These are phyloP conservation scores for Penicillium sp. DNA, from an alignment of 2,329 filamentous ascomycete species.

Conservation along the genomic window DNA sequence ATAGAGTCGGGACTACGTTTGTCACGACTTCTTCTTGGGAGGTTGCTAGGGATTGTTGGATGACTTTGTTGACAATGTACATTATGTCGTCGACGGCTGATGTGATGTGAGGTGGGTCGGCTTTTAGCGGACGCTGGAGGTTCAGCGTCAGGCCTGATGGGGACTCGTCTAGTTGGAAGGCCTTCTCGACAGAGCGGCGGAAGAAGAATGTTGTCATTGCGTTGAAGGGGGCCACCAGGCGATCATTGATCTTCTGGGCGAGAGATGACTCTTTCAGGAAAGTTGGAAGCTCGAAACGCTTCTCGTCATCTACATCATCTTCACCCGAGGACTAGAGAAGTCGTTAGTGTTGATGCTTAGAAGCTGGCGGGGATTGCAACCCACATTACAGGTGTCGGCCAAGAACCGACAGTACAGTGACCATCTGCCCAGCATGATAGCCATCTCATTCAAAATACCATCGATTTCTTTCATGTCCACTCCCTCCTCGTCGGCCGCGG, in stretches of 20 bases:
- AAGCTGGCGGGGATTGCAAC: slow-evolving; percentile 25
- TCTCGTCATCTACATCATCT: slow-evolving; percentile 55
- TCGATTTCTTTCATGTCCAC: slow-evolving; percentile 98
- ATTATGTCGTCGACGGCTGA: slow-evolving; percentile 97
- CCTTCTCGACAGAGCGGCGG: slow-evolving; percentile 91
- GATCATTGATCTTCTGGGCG: slow-evolving; percentile 71
- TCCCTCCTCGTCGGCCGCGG: slow-evolving; percentile 74
- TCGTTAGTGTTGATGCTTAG: slow-evolving; percentile 6
- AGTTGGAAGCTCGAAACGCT: slow-evolving; percentile 64
- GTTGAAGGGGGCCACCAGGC: slow-evolving; percentile 79
- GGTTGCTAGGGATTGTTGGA: slow-evolving; percentile 82
- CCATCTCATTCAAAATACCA: slow-evolving; percentile 78
- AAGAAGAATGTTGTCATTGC: slow-evolving; percentile 95
- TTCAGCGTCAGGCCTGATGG: slow-evolving; percentile 77
- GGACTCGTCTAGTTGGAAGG: slow-evolving; percentile 91
- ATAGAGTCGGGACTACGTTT: slow-evolving; percentile 74
- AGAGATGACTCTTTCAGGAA: slow-evolving; percentile 78
- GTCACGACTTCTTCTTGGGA: slow-evolving; percentile 76
- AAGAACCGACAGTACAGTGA: slow-evolving; percentile 88
- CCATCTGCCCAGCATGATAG: slow-evolving; percentile 90
- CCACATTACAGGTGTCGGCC: slow-evolving; percentile 77
- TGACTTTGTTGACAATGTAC: slow-evolving; percentile 94
- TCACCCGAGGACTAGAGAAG: slow-evolving; percentile 33
- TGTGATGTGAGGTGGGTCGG: slow-evolving; percentile 85
- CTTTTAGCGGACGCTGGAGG: slow-evolving; percentile 66